These are phyloP conservation scores for Syzygium aromaticum DNA, from an alignment of 345 rosid genomes.

Conservation along the genomic window DNA sequence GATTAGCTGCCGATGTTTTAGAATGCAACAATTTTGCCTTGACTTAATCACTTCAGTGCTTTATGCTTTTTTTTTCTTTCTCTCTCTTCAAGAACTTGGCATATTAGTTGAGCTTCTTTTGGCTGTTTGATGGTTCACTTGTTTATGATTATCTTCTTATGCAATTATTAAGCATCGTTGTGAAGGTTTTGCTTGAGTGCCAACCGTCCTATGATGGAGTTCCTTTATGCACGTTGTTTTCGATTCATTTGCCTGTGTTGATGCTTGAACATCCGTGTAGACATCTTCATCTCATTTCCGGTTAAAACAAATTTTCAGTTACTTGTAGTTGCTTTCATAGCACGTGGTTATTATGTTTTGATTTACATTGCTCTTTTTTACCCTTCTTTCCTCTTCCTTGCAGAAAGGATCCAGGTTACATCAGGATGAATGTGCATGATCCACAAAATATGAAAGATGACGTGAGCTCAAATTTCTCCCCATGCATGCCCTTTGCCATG, in stretches of 20 bases:
- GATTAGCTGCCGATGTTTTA: background rate
- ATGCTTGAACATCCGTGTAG: background rate
- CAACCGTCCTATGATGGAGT: background rate
- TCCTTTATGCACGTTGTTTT: background rate
- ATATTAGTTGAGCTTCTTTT: background rate
- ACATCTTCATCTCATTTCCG: background rate
- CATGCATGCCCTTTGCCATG: background rate
- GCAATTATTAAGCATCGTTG: background rate
- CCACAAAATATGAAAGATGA: conserved; percentile 87
- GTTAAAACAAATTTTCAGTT: background rate
- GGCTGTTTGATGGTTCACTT: background rate
- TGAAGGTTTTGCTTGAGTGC: background rate
- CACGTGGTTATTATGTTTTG: background rate
- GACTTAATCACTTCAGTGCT: background rate
- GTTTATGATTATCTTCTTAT: background rate
- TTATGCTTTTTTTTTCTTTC: background rate
- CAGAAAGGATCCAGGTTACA: conserved; percentile 97
- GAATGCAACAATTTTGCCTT: background rate
- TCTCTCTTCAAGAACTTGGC: background rate
- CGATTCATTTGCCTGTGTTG: background rate
- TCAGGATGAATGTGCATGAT: conserved; percentile 74
- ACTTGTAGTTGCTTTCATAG: background rate
- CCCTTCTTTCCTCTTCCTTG: conserved; percentile 6
- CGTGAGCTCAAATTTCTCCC: conserved; percentile 31
- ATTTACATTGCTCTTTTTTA: background rate